Percentiles rank a stretch among this genome's conserved stretches.
phyloP scores from a whole-genome alignment of 495 filamentous ascomycete species.

The Lophiostoma macrostomum region DNA sequence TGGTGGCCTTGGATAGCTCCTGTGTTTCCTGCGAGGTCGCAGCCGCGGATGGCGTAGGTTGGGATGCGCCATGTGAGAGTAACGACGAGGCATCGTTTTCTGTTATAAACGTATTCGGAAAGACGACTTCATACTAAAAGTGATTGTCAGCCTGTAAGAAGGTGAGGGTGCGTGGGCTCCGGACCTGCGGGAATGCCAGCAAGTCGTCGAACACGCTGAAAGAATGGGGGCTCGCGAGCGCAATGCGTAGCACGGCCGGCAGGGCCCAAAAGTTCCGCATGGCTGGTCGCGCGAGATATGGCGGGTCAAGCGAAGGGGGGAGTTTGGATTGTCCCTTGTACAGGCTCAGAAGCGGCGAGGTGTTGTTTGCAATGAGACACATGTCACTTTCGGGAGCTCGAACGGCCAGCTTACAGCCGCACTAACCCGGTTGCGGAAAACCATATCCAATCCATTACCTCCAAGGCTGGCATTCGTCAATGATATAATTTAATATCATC shows the following conservation, averaged over 20 bases:
- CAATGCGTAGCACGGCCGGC: slow-evolving; percentile 41
- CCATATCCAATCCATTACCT: no score
- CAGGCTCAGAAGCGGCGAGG: neutral
- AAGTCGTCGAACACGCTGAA: slow-evolving; percentile 90
- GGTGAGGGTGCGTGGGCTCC: slow-evolving; percentile 15
- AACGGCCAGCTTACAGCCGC: no score
- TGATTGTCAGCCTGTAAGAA: slow-evolving; percentile 5
- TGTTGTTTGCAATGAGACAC: slow-evolving; percentile 9
- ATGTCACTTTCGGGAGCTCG: slow-evolving; percentile 19
- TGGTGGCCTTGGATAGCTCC: slow-evolving; percentile 26
- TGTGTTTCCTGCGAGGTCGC: slow-evolving; percentile 29
- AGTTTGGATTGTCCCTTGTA: neutral
- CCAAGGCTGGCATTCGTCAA: no score
- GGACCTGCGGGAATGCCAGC: slow-evolving; percentile 88
- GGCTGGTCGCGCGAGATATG: neutral
- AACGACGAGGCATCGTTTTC: slow-evolving; percentile 61
- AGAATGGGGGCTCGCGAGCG: slow-evolving; percentile 53
- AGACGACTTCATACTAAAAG: slow-evolving; percentile 75
- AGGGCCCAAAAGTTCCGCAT: slow-evolving; percentile 44
- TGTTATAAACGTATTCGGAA: slow-evolving; percentile 70
- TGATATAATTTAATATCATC: no score
- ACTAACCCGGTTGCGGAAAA: no score
- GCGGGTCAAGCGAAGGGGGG: neutral
- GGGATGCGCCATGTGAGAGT: slow-evolving; percentile 30
- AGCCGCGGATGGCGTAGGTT: slow-evolving; percentile 23